Base-by-base conservation (phyloP, 2,329 filamentous ascomycete species). In the Fusarium newnesense region DNA sequence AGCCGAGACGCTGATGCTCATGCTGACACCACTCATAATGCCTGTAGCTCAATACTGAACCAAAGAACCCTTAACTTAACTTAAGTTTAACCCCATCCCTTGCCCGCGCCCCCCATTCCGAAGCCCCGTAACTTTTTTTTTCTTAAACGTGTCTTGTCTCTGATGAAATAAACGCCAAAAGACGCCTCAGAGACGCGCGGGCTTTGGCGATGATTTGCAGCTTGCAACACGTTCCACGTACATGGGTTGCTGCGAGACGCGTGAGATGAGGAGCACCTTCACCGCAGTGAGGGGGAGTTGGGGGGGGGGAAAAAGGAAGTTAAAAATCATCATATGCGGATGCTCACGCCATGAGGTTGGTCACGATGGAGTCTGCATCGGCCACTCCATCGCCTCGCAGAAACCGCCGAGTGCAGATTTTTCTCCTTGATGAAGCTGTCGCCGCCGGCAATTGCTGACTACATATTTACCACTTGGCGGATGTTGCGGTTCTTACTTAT, bases 201-300 rank as follows among this genome's bases (percentile, higher is more conserved):
- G 50, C 40, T 67, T 70, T 68, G 59, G 56, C 60, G 60, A 71
- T 74, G 73, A 75, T 73, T 77, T 76, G 73, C 76, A 74, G 71
- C 63, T 70, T 67, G 61, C 56, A 62, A 77, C 76, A 78, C 76
- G 75, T 73, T 56, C 67, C 73, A 74, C 75, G 76, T 76, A 68
- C 75, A 78, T 76, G 76, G 76, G 62, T 69, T 76, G 72, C 73
- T 78, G 75, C 76, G 73, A 74, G 75, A 75, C 76, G 76, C 76
- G 76, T 78, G 75, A 76, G 54, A 67, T 63, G 60, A 52, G 64
- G 63, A 73, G 40, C 63, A 73, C 67, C 62, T 64, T 54, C 64
- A 47, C 50, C 64, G 62, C 64, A 71, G 74, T 69, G 68, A 76
- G 60, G 74, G 69, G 69, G 63, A 53, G 60, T 34, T 49, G 57